Evolutionary conservation across 2,329 filamentous ascomycete genomes (phyloP).

Genomic region (Celoporthe dispersa): DNA sequence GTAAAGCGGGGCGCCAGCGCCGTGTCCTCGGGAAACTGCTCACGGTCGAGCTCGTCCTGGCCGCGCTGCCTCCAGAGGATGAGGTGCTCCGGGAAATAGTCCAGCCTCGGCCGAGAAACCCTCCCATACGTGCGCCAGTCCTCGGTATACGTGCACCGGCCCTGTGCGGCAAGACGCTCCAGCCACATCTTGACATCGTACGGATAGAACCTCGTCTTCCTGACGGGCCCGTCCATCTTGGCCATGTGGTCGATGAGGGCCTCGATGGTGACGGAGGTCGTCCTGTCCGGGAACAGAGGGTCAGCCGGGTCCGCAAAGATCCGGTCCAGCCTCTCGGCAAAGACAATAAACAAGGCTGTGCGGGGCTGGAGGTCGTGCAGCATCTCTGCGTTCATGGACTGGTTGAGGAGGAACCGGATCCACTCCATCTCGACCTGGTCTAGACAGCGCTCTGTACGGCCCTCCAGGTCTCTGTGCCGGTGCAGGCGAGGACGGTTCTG

Average conservation of each 20-base stretch:
- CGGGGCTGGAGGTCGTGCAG: conserved; percentile 32
- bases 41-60: background rate
- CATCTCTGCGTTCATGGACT: conserved; percentile 36
- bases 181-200: conserved; percentile 39
- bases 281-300: conserved; percentile 33
- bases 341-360: conserved; percentile 38
- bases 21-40: conserved; percentile 14
- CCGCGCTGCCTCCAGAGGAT: conserved; percentile 33
- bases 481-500: background rate
- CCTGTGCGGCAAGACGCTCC: conserved; percentile 36
- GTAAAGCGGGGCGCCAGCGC: conserved; percentile 18
- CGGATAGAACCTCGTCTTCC: conserved; percentile 35
- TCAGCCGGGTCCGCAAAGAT: conserved; percentile 39
- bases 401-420: conserved; percentile 39
- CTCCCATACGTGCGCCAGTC: conserved; percentile 34
- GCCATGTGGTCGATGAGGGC: conserved; percentile 38
- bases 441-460: conserved; percentile 24
- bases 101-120: conserved; percentile 35
- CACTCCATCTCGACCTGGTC: conserved; percentile 39
- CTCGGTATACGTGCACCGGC: conserved; percentile 34
- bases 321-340: conserved; percentile 39
- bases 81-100: conserved; percentile 41
- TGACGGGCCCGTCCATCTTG: conserved; percentile 31
- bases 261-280: conserved; percentile 34
- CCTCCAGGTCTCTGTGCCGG: background rate